Percentiles rank a stretch among this genome's conserved stretches.
Conservation (phyloP, 2,329 filamentous ascomycete genomes). For the Chaetothyriales sp. region DNA sequence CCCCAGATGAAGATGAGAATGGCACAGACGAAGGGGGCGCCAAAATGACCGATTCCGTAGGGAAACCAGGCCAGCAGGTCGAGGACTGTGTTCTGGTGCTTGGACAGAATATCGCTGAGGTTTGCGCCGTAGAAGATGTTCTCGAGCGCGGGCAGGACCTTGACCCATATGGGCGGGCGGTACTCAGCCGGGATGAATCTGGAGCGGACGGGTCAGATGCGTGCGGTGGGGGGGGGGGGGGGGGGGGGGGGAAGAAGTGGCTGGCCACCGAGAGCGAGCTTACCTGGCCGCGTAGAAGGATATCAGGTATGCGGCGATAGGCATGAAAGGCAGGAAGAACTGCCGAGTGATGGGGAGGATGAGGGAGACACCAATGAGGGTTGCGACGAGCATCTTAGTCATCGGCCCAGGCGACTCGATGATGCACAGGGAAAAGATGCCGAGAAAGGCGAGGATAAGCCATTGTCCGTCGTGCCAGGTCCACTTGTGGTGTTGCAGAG, state of each 20-base stretch:
- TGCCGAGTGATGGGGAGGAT: slow-evolving; percentile 75
- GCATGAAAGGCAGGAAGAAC: slow-evolving; percentile 77
- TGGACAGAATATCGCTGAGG: slow-evolving; percentile 86
- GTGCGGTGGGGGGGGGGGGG: not conserved
- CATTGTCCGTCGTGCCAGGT: slow-evolving; percentile 76
- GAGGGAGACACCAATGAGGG: slow-evolving; percentile 54
- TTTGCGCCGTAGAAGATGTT: slow-evolving; percentile 95
- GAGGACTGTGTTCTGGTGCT: slow-evolving; percentile 68
- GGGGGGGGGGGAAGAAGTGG: no score
- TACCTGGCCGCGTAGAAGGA: slow-evolving; percentile 92
- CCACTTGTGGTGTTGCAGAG: slow-evolving; percentile 67
- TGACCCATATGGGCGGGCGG: slow-evolving; percentile 88
- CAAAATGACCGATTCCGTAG: slow-evolving; percentile 85
- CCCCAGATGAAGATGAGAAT: slow-evolving; percentile 74
- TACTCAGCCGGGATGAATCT: slow-evolving; percentile 84
- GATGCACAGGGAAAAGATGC: slow-evolving; percentile 70
- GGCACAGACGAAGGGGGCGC: slow-evolving; percentile 66
- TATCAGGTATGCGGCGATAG: slow-evolving; percentile 73
- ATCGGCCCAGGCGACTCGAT: slow-evolving; percentile 66
- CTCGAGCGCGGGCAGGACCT: slow-evolving; percentile 82
- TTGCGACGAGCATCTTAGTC: slow-evolving; percentile 59
- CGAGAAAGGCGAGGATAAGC: slow-evolving; percentile 56
- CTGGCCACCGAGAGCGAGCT: slow-evolving; percentile 37
- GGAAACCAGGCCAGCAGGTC: slow-evolving; percentile 87
- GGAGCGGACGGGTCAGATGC: slow-evolving; percentile 10